phyloP scores from a whole-genome alignment of 495 filamentous ascomycete genomes.

The Cenococcum geophilum region DNA sequence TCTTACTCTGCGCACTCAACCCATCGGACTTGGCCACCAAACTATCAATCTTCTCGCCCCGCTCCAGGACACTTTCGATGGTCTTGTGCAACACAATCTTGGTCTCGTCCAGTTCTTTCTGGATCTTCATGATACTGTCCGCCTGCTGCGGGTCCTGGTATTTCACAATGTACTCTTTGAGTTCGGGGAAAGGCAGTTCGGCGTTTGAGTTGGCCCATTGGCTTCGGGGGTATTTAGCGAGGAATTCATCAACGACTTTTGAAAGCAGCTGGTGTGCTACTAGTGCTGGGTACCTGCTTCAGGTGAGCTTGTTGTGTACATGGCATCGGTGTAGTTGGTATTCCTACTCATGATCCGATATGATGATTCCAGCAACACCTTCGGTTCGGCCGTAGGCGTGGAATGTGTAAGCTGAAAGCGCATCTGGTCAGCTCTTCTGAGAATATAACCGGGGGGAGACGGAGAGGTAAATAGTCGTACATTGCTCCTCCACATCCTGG shows the following conservation, averaged over 20 bases:
- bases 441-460: neutral
- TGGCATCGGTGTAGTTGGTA: neutral
- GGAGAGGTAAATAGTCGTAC: conserved; percentile 35
- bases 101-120: conserved; percentile 94
- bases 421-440: conserved; percentile 3
- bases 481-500: conserved; percentile 87
- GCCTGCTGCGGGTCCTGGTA: conserved; percentile 87
- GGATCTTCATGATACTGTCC: conserved; percentile 89
- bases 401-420: conserved; percentile 61
- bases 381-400: conserved; percentile 86
- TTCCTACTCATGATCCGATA: conserved; percentile 59
- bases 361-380: conserved; percentile 81
- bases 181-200: conserved; percentile 55
- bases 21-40: conserved; percentile 84
- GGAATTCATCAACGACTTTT: conserved; percentile 91
- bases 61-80: conserved; percentile 82
- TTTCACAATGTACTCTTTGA: conserved; percentile 78
- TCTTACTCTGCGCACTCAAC: conserved; percentile 82
- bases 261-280: conserved; percentile 92
- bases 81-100: conserved; percentile 97
- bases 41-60: conserved; percentile 86
- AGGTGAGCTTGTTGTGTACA: neutral
- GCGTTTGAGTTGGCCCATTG: conserved; percentile 53
- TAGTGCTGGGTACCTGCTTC: conserved; percentile 66
- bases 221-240: conserved; percentile 67